Evolutionary conservation across 805 yeast genomes (phyloP).

Genomic region (Metschnikowia cerradonensis): DNA sequence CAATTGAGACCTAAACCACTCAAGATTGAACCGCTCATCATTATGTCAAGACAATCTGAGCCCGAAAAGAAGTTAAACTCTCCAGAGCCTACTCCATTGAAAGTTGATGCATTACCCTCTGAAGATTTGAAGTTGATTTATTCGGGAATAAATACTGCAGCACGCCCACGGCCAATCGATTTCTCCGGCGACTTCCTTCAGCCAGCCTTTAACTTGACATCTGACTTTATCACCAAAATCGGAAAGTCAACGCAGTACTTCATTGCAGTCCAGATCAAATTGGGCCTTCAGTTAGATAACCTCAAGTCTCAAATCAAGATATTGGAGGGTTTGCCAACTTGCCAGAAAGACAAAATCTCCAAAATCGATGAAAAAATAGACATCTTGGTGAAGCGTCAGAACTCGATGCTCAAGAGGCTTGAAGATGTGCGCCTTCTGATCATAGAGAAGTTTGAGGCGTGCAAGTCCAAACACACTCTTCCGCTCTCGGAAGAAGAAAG

Average conservation of each 20-base stretch:
- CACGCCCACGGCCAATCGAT: constrained; percentile 5
- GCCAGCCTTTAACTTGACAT: constrained; percentile 6
- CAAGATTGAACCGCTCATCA: background rate
- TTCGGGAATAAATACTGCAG: background rate
- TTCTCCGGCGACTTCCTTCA: constrained; percentile 5
- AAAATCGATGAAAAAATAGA: constrained; percentile 14
- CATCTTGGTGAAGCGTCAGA: constrained; percentile 20
- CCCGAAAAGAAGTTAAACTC: background rate
- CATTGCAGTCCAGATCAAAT: constrained; percentile 10
- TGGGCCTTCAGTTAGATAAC: constrained; percentile 21
- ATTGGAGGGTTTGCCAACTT: background rate
- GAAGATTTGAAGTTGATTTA: constrained; percentile 14
- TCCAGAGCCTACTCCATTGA: background rate
- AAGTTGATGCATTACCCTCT: constrained; percentile 14
- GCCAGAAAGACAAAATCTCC: background rate
- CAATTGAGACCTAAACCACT: constrained; percentile 7
- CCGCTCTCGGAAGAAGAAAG: constrained; percentile 35
- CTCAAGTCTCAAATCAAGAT: constrained; percentile 19
- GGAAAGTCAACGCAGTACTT: constrained; percentile 12
- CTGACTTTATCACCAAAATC: constrained; percentile 5
- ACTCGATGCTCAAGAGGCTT: constrained; percentile 19
- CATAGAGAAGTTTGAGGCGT: constrained; percentile 20
- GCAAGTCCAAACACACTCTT: constrained; percentile 19
- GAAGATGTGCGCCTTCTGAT: constrained; percentile 21
- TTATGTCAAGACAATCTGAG: background rate